A percentile compares a stretch with the other conserved stretches of the same genome.
phyloP scores from a whole-genome alignment of 176 grass and related monocot genomes.

The Rhipidocladum racemiflorum region DNA sequence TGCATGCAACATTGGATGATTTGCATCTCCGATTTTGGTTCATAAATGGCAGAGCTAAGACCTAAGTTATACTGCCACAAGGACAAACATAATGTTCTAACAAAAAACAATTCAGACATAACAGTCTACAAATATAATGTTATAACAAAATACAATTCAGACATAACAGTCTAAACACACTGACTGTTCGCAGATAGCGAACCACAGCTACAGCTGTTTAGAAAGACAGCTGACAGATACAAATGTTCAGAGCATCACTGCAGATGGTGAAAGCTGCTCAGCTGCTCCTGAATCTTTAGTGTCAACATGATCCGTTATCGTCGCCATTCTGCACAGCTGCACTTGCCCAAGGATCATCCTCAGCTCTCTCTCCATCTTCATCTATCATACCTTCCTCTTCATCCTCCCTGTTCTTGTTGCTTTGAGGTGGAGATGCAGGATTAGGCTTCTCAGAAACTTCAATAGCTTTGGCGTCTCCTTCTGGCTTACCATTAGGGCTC shows the following conservation, averaged over 20 bases:
- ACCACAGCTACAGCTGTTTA: background rate
- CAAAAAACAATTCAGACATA: background rate
- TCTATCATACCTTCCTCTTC: constrained; percentile 74
- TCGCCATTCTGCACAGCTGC: constrained; percentile 27
- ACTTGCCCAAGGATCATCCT: constrained; percentile 26
- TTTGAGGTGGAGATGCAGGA: background rate
- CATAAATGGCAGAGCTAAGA: background rate
- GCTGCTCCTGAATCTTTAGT: background rate
- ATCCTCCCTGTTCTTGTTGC: constrained; percentile 38
- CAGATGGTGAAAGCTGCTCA: background rate
- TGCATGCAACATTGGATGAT: background rate
- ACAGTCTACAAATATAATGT: background rate
- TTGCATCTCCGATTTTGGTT: background rate
- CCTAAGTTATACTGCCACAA: background rate
- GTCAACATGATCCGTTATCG: background rate
- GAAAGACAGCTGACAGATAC: background rate
- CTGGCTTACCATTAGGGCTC: constrained; percentile 38
- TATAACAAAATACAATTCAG: background rate
- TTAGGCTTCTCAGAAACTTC: constrained; percentile 8
- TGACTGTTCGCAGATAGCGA: background rate
- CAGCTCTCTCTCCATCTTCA: constrained; percentile 53
- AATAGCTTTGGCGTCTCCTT: constrained; percentile 12
- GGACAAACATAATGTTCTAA: background rate
- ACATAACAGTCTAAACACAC: background rate
- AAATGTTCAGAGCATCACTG: background rate